Evolutionary conservation across 2,329 filamentous ascomycete genomes (phyloP).

Genomic region (Pyrenochaeta sp.): DNA sequence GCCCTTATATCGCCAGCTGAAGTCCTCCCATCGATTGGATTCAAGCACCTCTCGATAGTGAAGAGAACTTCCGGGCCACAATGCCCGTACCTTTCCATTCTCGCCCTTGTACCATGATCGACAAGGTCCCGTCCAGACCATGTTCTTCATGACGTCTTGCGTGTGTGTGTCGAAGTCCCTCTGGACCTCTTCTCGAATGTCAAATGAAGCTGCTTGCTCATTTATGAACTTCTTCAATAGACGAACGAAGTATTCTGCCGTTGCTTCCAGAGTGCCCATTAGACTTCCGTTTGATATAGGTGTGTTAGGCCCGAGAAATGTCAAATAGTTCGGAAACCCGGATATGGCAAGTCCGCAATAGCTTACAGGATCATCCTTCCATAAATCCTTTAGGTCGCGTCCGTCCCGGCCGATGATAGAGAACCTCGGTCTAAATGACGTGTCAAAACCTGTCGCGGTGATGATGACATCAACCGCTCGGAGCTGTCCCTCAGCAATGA

Average conservation of each 20-base stretch:
- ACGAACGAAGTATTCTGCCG: not conserved
- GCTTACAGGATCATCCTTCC: constrained; percentile 7
- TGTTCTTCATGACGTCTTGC: not conserved
- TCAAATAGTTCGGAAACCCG: constrained; percentile 14
- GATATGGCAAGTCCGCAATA: constrained; percentile 13
- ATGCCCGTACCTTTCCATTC: constrained; percentile 3
- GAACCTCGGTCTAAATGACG: constrained; percentile 9
- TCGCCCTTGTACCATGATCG: not conserved
- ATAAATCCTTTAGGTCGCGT: constrained; percentile 6
- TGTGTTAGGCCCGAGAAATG: constrained; percentile 14
- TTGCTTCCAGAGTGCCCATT: constrained; percentile 6
- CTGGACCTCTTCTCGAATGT: not conserved
- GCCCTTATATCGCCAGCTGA: not conserved
- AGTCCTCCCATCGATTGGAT: constrained; percentile 9
- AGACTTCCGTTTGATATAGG: constrained; percentile 17
- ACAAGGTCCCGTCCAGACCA: constrained; percentile 3
- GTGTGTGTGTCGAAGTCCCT: constrained; percentile 35
- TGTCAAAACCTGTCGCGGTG: constrained; percentile 14
- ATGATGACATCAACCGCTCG: constrained; percentile 9
- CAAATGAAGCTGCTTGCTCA: not conserved
- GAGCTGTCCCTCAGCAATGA: not conserved
- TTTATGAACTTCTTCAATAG: not conserved
- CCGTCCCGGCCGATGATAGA: constrained; percentile 5
- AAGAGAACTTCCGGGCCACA: constrained; percentile 9
- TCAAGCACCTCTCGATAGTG: constrained; percentile 9